Evolutionary conservation across 2,329 filamentous ascomycete genomes (phyloP).

Genomic region (Trichophyton verrucosum): DNA sequence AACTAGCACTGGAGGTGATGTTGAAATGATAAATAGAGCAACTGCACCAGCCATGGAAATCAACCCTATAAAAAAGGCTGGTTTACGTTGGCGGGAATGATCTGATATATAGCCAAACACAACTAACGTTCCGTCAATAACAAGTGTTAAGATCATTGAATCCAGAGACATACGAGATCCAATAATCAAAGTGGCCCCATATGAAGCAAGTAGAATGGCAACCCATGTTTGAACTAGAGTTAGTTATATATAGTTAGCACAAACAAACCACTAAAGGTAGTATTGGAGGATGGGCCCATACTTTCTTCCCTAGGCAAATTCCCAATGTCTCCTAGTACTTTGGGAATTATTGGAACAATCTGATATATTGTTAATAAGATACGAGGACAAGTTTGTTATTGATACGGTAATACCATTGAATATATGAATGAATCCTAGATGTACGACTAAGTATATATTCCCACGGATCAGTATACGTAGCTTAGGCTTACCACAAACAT

Average conservation of each 20-base stretch:
- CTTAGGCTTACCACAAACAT: slow-evolving; percentile 3
- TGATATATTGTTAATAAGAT: background rate
- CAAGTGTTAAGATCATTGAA: background rate
- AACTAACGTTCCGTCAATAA: slow-evolving; percentile 12
- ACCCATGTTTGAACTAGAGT: slow-evolving; percentile 11
- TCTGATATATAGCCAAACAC: slow-evolving; percentile 38
- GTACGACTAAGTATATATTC: background rate
- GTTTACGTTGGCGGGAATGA: slow-evolving; percentile 38
- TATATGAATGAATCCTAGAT: slow-evolving; percentile 3
- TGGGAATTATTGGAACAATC: slow-evolving; percentile 3
- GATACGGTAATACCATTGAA: background rate
- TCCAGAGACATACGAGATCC: slow-evolving; percentile 7
- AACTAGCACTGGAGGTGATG: slow-evolving; percentile 35
- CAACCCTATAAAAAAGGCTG: slow-evolving; percentile 47
- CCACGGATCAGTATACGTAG: background rate
- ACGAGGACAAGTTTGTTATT: background rate
- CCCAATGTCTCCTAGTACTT: background rate
- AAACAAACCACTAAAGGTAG: background rate
- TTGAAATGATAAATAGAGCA: slow-evolving; percentile 41
- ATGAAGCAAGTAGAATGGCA: slow-evolving; percentile 10
- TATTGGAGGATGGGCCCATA: background rate
- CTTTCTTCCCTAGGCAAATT: background rate
- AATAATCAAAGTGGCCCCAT: slow-evolving; percentile 8
- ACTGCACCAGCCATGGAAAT: slow-evolving; percentile 42
- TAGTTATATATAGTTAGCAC: background rate